Evolutionary conservation across 257 asterid species (phyloP), one percentile per base, ranked within the genome.

Genomic region (Vinca minor): DNA sequence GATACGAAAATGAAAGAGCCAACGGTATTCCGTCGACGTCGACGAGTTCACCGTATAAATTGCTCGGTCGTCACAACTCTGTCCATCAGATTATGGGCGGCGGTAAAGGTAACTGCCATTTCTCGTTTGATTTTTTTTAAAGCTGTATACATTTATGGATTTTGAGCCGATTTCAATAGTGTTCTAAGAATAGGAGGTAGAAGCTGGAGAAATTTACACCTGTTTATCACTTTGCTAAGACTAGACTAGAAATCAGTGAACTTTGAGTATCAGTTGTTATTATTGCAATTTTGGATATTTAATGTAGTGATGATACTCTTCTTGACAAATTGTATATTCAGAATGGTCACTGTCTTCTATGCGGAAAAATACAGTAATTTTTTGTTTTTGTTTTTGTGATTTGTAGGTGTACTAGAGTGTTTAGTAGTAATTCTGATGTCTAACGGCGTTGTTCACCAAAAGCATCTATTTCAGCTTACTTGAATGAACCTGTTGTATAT

Each of bases 71-170:
- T 29, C 83, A 73, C 64, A 71, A 76, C 44, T 53, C 85, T 39
- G 89, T 83, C 68, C 94, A 86, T 76, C 95, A 83, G 67, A 74
- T 86, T 77, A 84, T 74, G 84, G 94, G 95, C 41, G 90, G 94
- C 47, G 90, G 87, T 62, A 87, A 72, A 86, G 94, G 96, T 91
- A 80, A 72, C 48, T 34, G 36, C 41, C 32, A 5, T 23, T 50
- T 55, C 8, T 28, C 31, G 4, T 3, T 28, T 28, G 44, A 59
- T 17, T 48, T 47, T 11, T 9, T 29, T 44, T 25, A 44, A 1
- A 44, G 14, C 49, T 44, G 17, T 44, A 17, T 44, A 8, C 5
- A 44, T 48, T 2, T 20, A 8, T 48, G 25, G 29, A 18, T 13
- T 28, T n/a, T n/a, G n/a, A n/a, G n/a, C n/a, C n/a, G n/a, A n/a